Evolutionary conservation across 345 rosid genomes (phyloP).

Genomic region (Gossypium ekmanianum): DNA sequence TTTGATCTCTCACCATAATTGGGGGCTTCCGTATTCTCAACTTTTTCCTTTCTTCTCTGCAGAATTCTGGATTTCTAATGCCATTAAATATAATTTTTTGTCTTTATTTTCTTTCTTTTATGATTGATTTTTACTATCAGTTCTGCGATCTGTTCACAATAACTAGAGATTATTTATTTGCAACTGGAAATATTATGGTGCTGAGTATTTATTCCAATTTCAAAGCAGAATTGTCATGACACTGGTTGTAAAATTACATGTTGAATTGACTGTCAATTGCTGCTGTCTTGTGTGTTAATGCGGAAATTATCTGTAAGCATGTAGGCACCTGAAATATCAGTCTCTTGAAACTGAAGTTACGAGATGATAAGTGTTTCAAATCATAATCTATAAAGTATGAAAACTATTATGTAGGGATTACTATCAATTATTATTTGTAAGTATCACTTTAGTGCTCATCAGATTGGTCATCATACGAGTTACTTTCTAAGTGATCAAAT

Average conservation of each 20-base stretch:
- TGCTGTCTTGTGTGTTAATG: slow-evolving; percentile 6
- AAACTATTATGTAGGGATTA: neutral
- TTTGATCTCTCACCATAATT: neutral
- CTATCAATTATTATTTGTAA: neutral
- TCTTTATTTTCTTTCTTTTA: neutral
- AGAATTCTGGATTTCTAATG: neutral
- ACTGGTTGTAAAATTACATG: slow-evolving; percentile 22
- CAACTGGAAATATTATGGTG: neutral
- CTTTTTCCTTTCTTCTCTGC: neutral
- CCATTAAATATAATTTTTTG: neutral
- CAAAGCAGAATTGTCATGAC: neutral
- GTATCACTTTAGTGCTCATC: neutral
- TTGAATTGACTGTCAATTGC: slow-evolving; percentile 46
- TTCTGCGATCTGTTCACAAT: neutral
- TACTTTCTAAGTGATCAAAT: neutral
- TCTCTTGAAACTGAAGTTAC: neutral
- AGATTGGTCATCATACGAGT: neutral
- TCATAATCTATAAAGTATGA: neutral
- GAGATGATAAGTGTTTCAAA: neutral
- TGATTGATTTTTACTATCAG: neutral
- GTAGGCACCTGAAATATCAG: neutral
- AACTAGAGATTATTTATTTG: neutral
- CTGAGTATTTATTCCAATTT: neutral
- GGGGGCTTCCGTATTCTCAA: neutral
- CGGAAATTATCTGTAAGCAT: neutral